Percentiles rank a stretch among this genome's conserved stretches.
phyloP scores from a whole-genome alignment of 352 stramenopile genomes.

The Phytopythium delawarense region DNA sequence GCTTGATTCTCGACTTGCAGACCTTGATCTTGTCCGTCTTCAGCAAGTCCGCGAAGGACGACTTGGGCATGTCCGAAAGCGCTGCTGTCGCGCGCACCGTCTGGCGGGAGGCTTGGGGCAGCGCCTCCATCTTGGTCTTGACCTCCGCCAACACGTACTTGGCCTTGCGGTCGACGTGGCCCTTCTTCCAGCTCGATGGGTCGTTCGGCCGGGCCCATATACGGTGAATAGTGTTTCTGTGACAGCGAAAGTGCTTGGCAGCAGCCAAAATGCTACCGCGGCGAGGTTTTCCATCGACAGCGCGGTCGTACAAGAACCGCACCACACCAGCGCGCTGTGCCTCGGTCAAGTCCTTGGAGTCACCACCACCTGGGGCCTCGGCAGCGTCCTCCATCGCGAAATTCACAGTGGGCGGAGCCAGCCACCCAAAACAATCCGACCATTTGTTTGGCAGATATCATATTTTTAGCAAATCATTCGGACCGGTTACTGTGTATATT shows the following conservation, averaged over 20 bases:
- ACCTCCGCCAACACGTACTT: too few relatives aligned
- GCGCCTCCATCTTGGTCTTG: too few relatives aligned
- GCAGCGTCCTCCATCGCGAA: background rate
- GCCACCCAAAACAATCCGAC: background rate
- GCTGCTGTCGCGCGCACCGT: too few relatives aligned
- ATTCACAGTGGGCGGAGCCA: background rate
- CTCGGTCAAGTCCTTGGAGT: background rate
- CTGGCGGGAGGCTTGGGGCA: too few relatives aligned
- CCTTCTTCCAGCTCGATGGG: too few relatives aligned
- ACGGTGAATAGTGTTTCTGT: background rate
- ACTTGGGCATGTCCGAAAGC: too few relatives aligned
- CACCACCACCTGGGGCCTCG: background rate
- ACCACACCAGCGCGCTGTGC: background rate
- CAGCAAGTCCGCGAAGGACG: too few relatives aligned
- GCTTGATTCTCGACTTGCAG: too few relatives aligned
- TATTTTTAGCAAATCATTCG: background rate
- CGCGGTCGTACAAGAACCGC: background rate
- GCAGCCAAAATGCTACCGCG: background rate
- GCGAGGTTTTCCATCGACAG: background rate
- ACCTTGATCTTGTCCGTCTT: too few relatives aligned
- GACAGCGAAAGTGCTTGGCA: background rate
- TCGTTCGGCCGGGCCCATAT: background rate
- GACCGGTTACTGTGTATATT: background rate
- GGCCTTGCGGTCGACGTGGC: too few relatives aligned
- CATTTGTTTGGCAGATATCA: background rate